Conservation (phyloP, 768 basidiomycete genomes). For the Steccherinum ochraceum region DNA sequence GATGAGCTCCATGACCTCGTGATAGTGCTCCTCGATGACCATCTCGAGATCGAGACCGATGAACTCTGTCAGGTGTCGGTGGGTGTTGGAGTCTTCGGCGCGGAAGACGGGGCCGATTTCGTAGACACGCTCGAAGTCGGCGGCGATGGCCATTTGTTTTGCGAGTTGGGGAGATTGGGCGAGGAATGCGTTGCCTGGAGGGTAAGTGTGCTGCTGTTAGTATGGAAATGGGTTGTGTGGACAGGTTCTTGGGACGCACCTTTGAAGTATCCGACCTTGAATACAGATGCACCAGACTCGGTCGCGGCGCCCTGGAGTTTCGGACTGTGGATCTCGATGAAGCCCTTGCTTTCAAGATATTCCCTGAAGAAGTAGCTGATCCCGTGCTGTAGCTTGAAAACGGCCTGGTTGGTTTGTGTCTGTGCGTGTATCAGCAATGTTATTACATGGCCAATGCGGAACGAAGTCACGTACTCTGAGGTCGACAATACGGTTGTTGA, state of each 20-base stretch:
- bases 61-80: constrained; percentile 70
- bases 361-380: constrained; percentile 86
- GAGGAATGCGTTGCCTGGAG: constrained; percentile 76
- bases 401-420: constrained; percentile 94
- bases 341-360: constrained; percentile 65
- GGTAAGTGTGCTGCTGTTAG: neutral
- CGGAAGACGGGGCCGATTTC: constrained; percentile 97
- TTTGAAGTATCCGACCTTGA: constrained; percentile 98
- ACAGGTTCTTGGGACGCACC: constrained; percentile 36
- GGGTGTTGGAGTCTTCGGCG: constrained; percentile 95
- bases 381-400: constrained; percentile 89
- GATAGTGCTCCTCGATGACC: constrained; percentile 97
- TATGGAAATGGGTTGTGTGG: neutral
- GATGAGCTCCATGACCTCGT: constrained; percentile 91
- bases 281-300: constrained; percentile 94
- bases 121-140: constrained; percentile 97
- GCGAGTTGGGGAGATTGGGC: constrained; percentile 97
- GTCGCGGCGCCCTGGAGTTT: constrained; percentile 97
- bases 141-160: constrained; percentile 99
- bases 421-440: constrained; percentile 23
- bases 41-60: constrained; percentile 99
- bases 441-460: neutral
- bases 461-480: constrained; percentile 58
- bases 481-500: constrained; percentile 92
- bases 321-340: constrained; percentile 95